Base-by-base conservation (phyloP, 495 filamentous ascomycete species). In the Penicillium psychrofluorescens region DNA sequence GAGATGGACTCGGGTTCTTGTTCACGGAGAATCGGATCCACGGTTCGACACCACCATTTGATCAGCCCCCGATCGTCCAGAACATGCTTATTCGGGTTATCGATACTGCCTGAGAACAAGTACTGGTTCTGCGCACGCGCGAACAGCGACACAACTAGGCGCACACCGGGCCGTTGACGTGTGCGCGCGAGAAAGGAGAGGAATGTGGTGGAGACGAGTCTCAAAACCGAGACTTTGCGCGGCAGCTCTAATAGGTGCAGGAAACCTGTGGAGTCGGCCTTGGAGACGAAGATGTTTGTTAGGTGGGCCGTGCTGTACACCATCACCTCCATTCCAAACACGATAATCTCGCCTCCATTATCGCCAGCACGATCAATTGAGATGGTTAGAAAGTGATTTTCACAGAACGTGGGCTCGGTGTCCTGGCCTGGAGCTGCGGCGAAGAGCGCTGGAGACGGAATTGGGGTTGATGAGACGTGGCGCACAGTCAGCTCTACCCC, bases 201-300 rank as follows among this genome's bases (percentile, higher is more conserved):
- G 56, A 97, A 96, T 8, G 80, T 78, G 14, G 80, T 76, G 30
- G 79, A 79, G 39, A 95, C 74, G 11, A 80, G 67, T 56, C 80
- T 78, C 28, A 95, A 71, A 0, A 87, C 79, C 1, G 89, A 95
- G 1, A 82, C 76, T 5, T 77, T 77, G 12, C 76, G 76, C 36
- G 73, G 67, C 1, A 83, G 58, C 28, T 76, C 64, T 32, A 89
- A 74, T 0, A 83, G 68, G 55, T 85, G 72, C 22, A 95, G 65
- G 52, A 86, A 91, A 37, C 92, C 92, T 2, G 90, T 95, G 11
- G 91, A 95, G 64, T 99, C 92, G 38, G 92, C 92, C 66, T 99
- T 99, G 44, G 88, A 90, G 32, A 99, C 83, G 64, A 97, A 99
- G 30, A 97, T 76, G 31, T 83, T 95, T 5, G 85, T 94, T 29